These are phyloP conservation scores for Cardamine chenopodiifolia DNA, from an alignment of 345 rosid species.

Conservation along the genomic window DNA sequence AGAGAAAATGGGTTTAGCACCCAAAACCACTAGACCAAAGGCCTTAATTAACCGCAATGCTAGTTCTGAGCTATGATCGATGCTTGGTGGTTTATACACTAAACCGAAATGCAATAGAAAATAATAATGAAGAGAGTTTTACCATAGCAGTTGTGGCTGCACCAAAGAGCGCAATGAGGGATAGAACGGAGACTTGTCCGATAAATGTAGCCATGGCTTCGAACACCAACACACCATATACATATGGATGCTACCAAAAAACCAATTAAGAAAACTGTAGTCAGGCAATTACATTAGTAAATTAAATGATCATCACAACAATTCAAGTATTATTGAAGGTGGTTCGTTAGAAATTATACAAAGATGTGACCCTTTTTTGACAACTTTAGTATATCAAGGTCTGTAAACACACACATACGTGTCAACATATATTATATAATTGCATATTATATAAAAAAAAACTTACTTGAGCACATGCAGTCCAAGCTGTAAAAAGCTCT, in stretches of 20 bases:
- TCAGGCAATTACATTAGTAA: conserved; percentile 2
- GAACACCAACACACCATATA: conserved; percentile 75
- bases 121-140: conserved; percentile 23
- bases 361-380: not conserved
- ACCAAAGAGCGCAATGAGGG: conserved; percentile 80
- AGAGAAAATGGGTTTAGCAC: not conserved
- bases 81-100: not conserved
- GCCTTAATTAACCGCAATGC: not conserved
- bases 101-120: not conserved
- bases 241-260: conserved; percentile 67
- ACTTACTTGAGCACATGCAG: conserved; percentile 70
- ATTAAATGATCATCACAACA: not conserved
- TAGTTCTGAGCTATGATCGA: not conserved
- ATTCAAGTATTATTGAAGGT: not conserved
- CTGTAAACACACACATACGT: not conserved
- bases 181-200: conserved; percentile 80
- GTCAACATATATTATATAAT: not conserved
- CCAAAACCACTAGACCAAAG: not conserved
- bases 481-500: conserved; percentile 83
- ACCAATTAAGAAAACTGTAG: not conserved
- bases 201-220: conserved; percentile 90
- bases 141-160: conserved; percentile 94
- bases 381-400: not conserved
- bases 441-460: not conserved
- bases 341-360: conserved; percentile 1